Evolutionary conservation across 2,329 filamentous ascomycete species (phyloP).

Genomic region (Amauroascus niger): DNA sequence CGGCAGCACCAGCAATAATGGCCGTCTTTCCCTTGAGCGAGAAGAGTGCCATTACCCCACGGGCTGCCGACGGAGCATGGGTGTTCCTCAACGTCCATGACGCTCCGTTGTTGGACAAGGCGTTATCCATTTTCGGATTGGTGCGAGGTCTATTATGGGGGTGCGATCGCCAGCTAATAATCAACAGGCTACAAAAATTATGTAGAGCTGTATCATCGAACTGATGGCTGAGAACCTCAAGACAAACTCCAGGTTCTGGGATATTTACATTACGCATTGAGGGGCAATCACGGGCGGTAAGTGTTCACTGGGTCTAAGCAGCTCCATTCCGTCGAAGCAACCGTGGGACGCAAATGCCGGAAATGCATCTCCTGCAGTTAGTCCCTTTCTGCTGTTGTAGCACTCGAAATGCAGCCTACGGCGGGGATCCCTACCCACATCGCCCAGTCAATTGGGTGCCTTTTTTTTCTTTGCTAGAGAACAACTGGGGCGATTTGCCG

Average conservation of each 20-base stretch:
- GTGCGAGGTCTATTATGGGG: too few relatives aligned
- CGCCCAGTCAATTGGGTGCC: neutral
- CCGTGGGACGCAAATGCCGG: neutral
- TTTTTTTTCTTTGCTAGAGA: too few relatives aligned
- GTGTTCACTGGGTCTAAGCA: neutral
- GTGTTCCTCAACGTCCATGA: constrained; percentile 44
- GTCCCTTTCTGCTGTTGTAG: neutral
- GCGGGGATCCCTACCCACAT: neutral
- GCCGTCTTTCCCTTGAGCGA: constrained; percentile 61
- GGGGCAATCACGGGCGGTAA: neutral
- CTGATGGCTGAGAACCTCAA: too few relatives aligned
- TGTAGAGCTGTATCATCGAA: too few relatives aligned
- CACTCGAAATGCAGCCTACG: neutral
- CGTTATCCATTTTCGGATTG: constrained; percentile 2
- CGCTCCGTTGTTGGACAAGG: constrained; percentile 2
- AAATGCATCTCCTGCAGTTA: neutral
- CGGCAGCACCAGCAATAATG: constrained; percentile 60
- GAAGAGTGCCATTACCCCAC: constrained; percentile 54
- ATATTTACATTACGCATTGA: neutral
- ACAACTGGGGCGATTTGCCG: too few relatives aligned
- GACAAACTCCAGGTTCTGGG: neutral
- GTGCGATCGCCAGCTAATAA: too few relatives aligned
- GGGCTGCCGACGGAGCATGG: constrained; percentile 34
- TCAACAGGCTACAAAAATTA: too few relatives aligned
- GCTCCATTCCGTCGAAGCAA: neutral